Base-by-base conservation (phyloP, 2,329 filamentous ascomycete genomes). In the Ceratocystis variospora region DNA sequence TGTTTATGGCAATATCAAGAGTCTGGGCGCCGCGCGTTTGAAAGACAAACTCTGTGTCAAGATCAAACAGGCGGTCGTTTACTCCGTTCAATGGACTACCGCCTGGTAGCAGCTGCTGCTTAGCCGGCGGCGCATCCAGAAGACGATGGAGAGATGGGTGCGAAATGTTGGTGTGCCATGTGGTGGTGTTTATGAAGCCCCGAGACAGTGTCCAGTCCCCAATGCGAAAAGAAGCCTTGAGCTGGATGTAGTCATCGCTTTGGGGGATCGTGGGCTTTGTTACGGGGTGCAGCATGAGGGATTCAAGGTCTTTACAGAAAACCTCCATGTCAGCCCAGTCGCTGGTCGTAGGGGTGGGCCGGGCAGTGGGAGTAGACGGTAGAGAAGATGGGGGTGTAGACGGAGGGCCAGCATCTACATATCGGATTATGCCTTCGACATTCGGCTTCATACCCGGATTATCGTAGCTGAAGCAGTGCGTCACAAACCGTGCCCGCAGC, bases 211-310 rank as follows among this genome's bases (percentile, higher is more conserved):
- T 74, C 76, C 81, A 83, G 41, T 76, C 78, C 1, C 81, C 78
- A 63, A 83, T 84, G 70, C 81, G 78, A 69, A 84, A 83, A 62
- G 79, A 82, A 1, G 79, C 78, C 2, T 81, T 77, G 0, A 85
- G 71, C 50, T 77, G 64, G 10, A 83, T 70, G 72, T 77, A 70
- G 68, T 75, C 55, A 45, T 80, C 76, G 0, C 77, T 75, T 1
- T 73, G 72, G 0, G 75, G 76, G 1, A 75, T 72, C 0, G 75
- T 74, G 0, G 77, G 73, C 0, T 71, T 55, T 1, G 77, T 68
- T 0, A 75, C 71, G 0, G 79, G 74, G 0, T 77, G 74, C 0
- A 83, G 77, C 0, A 71, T 77, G 0, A 77, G 78, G 0, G 78
- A 79, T 69, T 84, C 79, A 61, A 84, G 76, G 66, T 84, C 81